Evolutionary conservation across 129 eudicot genomes (phyloP).

Genomic region (Oenanthe sinensis): DNA sequence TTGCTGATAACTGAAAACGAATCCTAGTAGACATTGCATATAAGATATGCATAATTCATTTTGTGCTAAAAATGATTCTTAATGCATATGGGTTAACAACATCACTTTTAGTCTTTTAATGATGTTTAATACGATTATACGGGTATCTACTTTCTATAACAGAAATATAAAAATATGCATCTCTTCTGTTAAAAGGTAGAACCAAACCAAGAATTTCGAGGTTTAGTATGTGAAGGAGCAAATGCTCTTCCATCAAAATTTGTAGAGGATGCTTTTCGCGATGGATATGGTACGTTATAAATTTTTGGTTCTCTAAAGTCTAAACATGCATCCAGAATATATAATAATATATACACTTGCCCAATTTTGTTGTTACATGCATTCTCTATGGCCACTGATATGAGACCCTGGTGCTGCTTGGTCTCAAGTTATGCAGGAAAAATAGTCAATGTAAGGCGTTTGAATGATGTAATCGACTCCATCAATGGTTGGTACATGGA

Average conservation of each 20-base stretch:
- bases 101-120: not conserved
- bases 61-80: not conserved
- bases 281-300: constrained; percentile 72
- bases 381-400: constrained; percentile 16
- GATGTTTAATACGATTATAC: not conserved
- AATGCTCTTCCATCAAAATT: constrained; percentile 87
- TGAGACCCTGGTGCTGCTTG: constrained; percentile 25
- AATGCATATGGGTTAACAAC: not conserved
- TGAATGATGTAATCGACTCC: constrained; percentile 82
- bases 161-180: not conserved
- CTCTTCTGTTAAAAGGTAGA: constrained; percentile 88
- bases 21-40: not conserved
- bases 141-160: not conserved
- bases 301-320: not conserved
- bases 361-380: not conserved
- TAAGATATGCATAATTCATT: not conserved
- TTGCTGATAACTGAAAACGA: not conserved
- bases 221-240: constrained; percentile 98
- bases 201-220: constrained; percentile 98
- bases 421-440: constrained; percentile 88
- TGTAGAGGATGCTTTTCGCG: constrained; percentile 89
- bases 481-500: constrained; percentile 97
- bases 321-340: not conserved
- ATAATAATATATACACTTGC: not conserved
- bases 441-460: constrained; percentile 73